Evolutionary conservation across 1,284 basidiomycete genomes (phyloP).

Genomic region (Leccinum pachyderme): DNA sequence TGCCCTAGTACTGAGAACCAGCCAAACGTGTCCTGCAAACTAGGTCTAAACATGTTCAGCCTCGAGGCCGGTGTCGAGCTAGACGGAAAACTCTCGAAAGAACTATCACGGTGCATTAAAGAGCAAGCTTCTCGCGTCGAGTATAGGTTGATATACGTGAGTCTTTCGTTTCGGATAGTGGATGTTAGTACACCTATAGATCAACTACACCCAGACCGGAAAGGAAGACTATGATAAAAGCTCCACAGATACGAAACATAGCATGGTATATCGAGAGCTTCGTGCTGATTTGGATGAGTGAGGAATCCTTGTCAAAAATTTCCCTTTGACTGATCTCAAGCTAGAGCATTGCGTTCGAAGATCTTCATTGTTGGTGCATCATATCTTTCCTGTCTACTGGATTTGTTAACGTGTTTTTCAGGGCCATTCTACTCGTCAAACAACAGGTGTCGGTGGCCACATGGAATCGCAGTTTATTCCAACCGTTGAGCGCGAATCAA

Average conservation of each 20-base stretch:
- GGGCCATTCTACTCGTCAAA: constrained; percentile 34
- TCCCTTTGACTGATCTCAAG: background rate
- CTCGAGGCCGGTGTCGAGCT: constrained; percentile 74
- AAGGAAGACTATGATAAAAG: constrained; percentile 83
- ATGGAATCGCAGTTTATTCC: constrained; percentile 91
- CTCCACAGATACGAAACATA: constrained; percentile 50
- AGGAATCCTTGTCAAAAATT: constrained; percentile 13
- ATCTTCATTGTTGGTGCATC: background rate
- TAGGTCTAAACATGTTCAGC: constrained; percentile 78
- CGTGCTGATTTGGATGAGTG: constrained; percentile 78
- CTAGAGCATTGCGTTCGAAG: background rate
- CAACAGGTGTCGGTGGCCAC: constrained; percentile 89
- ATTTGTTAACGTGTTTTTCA: background rate
- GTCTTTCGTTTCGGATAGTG: constrained; percentile 23
- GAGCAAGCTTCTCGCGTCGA: constrained; percentile 74
- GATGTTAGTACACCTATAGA: background rate
- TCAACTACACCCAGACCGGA: constrained; percentile 54
- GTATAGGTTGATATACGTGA: constrained; percentile 83
- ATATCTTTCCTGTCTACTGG: background rate
- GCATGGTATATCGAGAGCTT: constrained; percentile 69
- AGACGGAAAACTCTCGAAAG: constrained; percentile 64
- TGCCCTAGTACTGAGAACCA: too few relatives aligned
- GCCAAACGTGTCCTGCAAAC: constrained; percentile 41
- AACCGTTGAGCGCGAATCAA: constrained; percentile 93
- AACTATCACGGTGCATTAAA: constrained; percentile 90